Base-by-base conservation (phyloP, 75 land plant genomes). In the Sequoiadendron giganteum region DNA sequence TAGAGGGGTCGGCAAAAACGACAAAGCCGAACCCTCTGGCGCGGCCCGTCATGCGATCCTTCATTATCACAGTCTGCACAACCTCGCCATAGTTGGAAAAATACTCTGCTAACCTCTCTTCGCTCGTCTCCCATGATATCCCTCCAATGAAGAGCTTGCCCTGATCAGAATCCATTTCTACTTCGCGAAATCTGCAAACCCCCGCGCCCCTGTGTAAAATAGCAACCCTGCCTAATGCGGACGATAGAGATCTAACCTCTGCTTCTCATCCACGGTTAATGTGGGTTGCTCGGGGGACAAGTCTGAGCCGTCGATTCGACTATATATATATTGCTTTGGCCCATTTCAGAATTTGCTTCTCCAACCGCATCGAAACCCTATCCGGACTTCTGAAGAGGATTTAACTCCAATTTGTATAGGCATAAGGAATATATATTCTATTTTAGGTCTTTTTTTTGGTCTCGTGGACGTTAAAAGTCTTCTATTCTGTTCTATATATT, bases 101-200 rank as follows among this genome's bases (percentile, higher is more conserved):
- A 85, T 94, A 89, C 47, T 94, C 95, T 85, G 84, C 90, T 30
- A 94, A 88, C 88, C 80, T 91, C 9, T 92, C 95, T 88, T 94
- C 95, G 86, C 87, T 86, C 14, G 95, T 94, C 56, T 94, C 95
- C 95, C 95, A 94, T 42, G 95, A 93, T 3, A 94, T 93, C 76
- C 95, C 95, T 1, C 95, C 95, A 21, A 94, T 92, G 80, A 94
- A 94, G 0, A 94, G 90, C 95, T 94, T 94, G 16, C 95, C 95
- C 40, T 93, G 92, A 90, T 94, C 95, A 18, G 95, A 93, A 88
- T 94, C 95, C 95, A 94, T 94, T 82, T 7, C n/a, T 8, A 65
- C 10, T 28, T n/a, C 16, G 13, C 0, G 52, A 82, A 32, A 82
- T 9, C 32, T 40, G 13, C 76, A 28, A n/a, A 42, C n/a, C 18